Conservation (phyloP, 257 asterid genomes). For the Petunia secreta region DNA sequence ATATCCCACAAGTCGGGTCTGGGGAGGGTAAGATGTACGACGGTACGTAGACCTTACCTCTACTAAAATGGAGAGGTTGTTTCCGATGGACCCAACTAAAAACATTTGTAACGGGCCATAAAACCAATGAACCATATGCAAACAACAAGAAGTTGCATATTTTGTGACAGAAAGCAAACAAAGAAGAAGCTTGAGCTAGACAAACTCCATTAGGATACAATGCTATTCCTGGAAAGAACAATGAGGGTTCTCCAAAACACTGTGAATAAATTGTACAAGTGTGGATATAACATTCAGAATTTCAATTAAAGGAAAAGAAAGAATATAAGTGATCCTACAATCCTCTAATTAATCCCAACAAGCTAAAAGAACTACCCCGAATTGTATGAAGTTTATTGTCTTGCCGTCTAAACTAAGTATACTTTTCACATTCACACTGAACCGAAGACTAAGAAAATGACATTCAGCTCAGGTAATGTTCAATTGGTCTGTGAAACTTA, state of each 20-base stretch:
- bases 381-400: not conserved
- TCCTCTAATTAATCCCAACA: not conserved
- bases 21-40: too few species aligned
- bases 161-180: not conserved
- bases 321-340: not conserved
- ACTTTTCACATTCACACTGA: not conserved
- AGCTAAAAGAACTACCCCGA: not conserved
- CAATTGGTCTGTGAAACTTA: conserved; percentile 15
- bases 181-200: not conserved
- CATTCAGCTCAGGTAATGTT: conserved; percentile 18
- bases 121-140: not conserved
- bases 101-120: too few species aligned
- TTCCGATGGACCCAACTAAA: too few species aligned
- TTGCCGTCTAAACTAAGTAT: not conserved
- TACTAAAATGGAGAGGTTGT: too few species aligned
- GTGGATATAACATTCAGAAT: not conserved
- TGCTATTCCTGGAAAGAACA: not conserved
- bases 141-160: not conserved
- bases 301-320: not conserved
- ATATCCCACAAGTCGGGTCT: too few species aligned
- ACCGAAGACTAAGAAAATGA: not conserved
- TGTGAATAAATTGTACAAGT: not conserved
- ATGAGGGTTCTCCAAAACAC: not conserved
- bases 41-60: too few species aligned
- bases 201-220: not conserved